Evolutionary conservation across 2,329 filamentous ascomycete species (phyloP).

Genomic region (Onygenales sp.): DNA sequence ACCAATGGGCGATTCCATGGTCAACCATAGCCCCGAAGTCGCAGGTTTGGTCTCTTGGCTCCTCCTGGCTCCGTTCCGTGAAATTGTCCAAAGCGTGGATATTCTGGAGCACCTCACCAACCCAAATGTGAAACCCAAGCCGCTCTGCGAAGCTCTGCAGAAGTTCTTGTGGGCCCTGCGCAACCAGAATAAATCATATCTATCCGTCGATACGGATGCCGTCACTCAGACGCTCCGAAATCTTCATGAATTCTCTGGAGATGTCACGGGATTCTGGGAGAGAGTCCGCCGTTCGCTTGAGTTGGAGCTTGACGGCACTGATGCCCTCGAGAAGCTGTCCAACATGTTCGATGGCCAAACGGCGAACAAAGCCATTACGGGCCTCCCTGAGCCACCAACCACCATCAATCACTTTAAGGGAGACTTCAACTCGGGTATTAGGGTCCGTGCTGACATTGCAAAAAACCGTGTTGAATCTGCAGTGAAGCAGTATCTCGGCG

Average conservation of each 20-base stretch:
- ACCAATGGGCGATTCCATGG: constrained; percentile 37
- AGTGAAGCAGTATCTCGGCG: constrained; percentile 22
- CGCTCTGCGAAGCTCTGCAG: constrained; percentile 42
- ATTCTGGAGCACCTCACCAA: constrained; percentile 38
- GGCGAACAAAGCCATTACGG: constrained; percentile 18
- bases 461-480: constrained; percentile 26
- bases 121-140: constrained; percentile 39
- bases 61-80: constrained; percentile 49
- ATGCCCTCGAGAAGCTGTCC: constrained; percentile 30
- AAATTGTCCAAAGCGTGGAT: constrained; percentile 43
- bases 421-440: constrained; percentile 28
- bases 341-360: constrained; percentile 36
- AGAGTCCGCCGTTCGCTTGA: constrained; percentile 42
- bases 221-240: constrained; percentile 33
- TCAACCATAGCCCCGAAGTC: constrained; percentile 39
- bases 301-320: constrained; percentile 40
- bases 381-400: constrained; percentile 19
- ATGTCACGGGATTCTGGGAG: constrained; percentile 49
- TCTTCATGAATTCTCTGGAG: constrained; percentile 36
- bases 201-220: constrained; percentile 33
- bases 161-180: constrained; percentile 43
- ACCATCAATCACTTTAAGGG: constrained; percentile 25
- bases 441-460: constrained; percentile 28
- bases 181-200: constrained; percentile 28
- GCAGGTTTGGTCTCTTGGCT: constrained; percentile 51